Evolutionary conservation across 2,329 filamentous ascomycete species (phyloP), one percentile per base, ranked within the genome.

Genomic region (Fusarium sp.): DNA sequence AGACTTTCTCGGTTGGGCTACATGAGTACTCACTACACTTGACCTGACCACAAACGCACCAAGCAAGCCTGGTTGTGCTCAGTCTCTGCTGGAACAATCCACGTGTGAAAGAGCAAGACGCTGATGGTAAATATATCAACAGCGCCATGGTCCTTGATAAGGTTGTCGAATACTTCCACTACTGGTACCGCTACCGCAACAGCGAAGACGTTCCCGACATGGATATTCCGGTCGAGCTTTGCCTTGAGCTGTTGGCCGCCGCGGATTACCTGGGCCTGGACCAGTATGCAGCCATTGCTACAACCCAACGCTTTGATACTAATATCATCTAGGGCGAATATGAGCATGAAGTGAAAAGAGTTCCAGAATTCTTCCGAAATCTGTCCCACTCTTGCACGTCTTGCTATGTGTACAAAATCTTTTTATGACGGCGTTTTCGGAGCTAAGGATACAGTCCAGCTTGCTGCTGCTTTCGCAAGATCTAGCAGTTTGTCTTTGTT

Each of bases 141-240:
- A 94, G 91, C 79, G 90, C 89, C 69, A 83, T 90, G 55, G 87
- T 94, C 8, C 87, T 95, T 4, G 92, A 94, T 78, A 93, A 93
- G 77, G 89, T 94, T 31, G 91, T 90, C 78, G 91, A 94, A 80
- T 95, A 94, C 80, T 90, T 94, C 67, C 92, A 93, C 77, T 94
- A 94, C 82, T 92, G 91, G 83, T 90, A 93, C 80, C 90, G 90
- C 75, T 86, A 93, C 79, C 86, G 86, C 53, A 86, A 93, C 70
- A 84, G 84, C 70, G 89, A 90, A 72, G 89, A 93, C 73, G 91
- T 94, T 21, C 89, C 90, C 7, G 92, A 95, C 75, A 91, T 94
- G 89, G 91, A 94, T 18, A 90, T 94, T 62, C 91, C 91, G 14
- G 88, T 91, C 30, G 91, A 94, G 81, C 82, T 94, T 51, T 94